phyloP scores from a whole-genome alignment of 768 basidiomycete species.

The Royoungia palumana region DNA sequence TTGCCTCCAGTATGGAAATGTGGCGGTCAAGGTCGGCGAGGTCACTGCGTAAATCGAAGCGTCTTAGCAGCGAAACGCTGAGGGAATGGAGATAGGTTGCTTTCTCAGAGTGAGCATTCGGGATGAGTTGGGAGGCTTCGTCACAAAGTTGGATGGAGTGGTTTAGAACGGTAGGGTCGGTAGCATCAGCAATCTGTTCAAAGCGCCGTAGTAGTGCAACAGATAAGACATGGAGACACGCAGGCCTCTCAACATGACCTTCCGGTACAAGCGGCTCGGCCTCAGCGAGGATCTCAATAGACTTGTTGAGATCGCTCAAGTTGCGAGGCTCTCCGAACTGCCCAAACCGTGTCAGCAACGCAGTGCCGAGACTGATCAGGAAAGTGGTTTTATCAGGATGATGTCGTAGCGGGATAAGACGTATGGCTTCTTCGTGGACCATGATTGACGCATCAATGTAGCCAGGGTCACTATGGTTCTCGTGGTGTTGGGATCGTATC shows the following conservation, averaged over 20 bases:
- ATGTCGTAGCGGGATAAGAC: background rate
- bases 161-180: no score
- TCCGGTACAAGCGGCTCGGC: slow-evolving; percentile 1
- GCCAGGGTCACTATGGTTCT: background rate
- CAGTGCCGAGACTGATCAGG: background rate
- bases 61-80: no score
- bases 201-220: background rate
- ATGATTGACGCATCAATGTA: background rate
- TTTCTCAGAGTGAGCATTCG: no score
- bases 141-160: no score
- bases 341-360: background rate
- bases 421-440: background rate
- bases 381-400: background rate
- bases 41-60: no score
- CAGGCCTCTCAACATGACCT: slow-evolving; percentile 2
- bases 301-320: no score
- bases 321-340: no score
- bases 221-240: background rate
- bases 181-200: no score
- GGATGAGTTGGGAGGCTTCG: no score
- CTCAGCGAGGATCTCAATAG: background rate
- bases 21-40: no score
- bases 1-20: no score
- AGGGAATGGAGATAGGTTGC: no score
- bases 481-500: background rate